Base-by-base conservation (phyloP, 306 rosid species). In the Malus asiatica region DNA sequence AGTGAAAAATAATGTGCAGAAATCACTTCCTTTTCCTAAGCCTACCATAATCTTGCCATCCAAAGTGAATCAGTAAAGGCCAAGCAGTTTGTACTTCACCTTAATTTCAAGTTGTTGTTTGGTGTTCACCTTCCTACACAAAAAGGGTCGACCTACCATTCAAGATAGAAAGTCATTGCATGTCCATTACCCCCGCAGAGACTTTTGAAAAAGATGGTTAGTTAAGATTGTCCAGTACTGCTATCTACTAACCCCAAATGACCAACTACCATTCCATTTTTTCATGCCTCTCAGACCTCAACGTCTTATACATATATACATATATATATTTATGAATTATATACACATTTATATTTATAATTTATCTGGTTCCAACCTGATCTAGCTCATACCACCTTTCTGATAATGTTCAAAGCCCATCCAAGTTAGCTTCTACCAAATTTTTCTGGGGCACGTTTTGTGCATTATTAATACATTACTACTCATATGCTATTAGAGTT, bases 231-330 rank as follows among this genome's bases (percentile, higher is more conserved):
- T 59, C 68, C 40, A 46, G 27, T 15, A 22, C 23, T 46, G 4
- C 51, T 0, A 4, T 19, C 48, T 32, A n/a, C 33, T 15, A 60
- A 33, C 12, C 62, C 63, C 7, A 22, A 7, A 8, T 18, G 19
- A 75, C 33, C 78, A 72, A 29, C 78, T 66, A 72, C 82, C 77
- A 66, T 73, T 72, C 77, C 29, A 12, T 46, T 5, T 27, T 60
- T 29, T 42, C 25, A 11, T 9, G 14, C 29, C 45, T 27, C 30
- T 38, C 32, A 67, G 10, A 62, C 61, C 46, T 45, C 70, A 35
- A 5, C 11, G 48, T 66, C 70, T 35, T 16, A 7, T 30, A 8
- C 22, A 16, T 30, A 29, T 1, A 63, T 61, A 27, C 6, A 5
- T 27, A 14, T 32, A 14, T 32, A 55, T 3, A 55, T 19, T 20